Percentiles rank a stretch among this genome's conserved stretches.
These are phyloP conservation scores for Paraphysoderma sedebokerense DNA, from an alignment of 371 early-diverging fungal species.

Conservation along the genomic window DNA sequence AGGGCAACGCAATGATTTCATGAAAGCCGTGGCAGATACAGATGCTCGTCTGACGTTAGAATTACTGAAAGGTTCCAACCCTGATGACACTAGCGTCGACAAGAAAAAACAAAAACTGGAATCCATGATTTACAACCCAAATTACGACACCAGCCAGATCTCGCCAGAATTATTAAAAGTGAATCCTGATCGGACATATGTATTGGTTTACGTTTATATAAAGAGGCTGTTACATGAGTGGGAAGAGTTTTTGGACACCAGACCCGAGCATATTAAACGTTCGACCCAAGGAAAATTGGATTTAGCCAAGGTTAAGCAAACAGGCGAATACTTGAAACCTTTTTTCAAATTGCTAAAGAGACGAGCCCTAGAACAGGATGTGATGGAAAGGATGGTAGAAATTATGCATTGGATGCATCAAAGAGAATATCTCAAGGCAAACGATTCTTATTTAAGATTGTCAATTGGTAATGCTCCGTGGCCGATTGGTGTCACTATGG, in stretches of 20 bases:
- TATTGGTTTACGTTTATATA: constrained; percentile 65
- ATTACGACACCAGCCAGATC: constrained; percentile 37
- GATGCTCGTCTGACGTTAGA: constrained; percentile 67
- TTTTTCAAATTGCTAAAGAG: constrained; percentile 71
- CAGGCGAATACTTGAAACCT: constrained; percentile 75
- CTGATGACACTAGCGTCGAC: neutral
- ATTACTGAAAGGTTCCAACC: constrained; percentile 24
- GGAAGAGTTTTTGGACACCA: constrained; percentile 58
- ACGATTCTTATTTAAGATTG: constrained; percentile 80
- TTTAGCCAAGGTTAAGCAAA: constrained; percentile 63
- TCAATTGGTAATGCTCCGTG: constrained; percentile 96
- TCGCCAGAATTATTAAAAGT: constrained; percentile 41
- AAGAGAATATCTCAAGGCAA: constrained; percentile 80
- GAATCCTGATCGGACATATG: constrained; percentile 53
- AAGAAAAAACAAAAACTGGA: neutral
- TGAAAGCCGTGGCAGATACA: constrained; percentile 60
- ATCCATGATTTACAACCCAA: constrained; percentile 6
- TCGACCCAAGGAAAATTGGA: constrained; percentile 64
- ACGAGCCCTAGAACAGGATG: constrained; percentile 56
- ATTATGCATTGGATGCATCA: constrained; percentile 67
- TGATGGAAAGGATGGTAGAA: constrained; percentile 71
- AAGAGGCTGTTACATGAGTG: constrained; percentile 69
- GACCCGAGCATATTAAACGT: constrained; percentile 55
- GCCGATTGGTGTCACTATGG: constrained; percentile 94
- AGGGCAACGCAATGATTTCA: constrained; percentile 85